Evolutionary conservation across 73 alveolate species (phyloP).

Genomic region (Paramecium octaurelia): DNA sequence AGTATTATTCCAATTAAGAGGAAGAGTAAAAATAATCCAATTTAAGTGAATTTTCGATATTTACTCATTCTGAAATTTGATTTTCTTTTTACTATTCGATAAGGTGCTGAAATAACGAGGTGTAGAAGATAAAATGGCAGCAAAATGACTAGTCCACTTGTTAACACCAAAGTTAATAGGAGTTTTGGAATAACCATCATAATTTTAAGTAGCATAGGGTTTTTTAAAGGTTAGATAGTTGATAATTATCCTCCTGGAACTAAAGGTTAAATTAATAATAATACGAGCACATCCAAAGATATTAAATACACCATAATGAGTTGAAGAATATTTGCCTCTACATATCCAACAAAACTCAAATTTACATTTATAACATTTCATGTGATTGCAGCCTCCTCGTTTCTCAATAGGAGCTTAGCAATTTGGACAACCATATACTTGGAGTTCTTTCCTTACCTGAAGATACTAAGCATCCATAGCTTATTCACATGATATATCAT

Average conservation of each 20-base stretch:
- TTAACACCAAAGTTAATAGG: background rate
- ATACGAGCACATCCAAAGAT: slow-evolving; percentile 18
- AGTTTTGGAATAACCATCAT: background rate
- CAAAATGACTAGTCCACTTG: background rate
- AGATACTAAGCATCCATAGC: background rate
- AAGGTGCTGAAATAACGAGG: background rate
- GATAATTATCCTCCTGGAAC: background rate
- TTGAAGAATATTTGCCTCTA: background rate
- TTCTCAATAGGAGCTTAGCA: background rate
- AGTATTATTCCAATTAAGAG: background rate
- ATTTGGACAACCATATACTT: background rate
- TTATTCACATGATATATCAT: background rate
- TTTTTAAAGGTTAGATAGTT: background rate
- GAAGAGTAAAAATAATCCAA: background rate
- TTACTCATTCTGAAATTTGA: background rate
- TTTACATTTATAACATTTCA: slow-evolving; percentile 4
- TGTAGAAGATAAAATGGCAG: background rate
- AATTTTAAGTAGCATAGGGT: background rate
- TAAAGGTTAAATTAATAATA: background rate
- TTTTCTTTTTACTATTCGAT: background rate
- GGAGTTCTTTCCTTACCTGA: background rate
- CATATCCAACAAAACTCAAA: slow-evolving; percentile 43
- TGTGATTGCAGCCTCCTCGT: slow-evolving; percentile 17
- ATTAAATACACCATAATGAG: background rate
- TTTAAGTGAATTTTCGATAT: background rate